Percentiles rank a stretch among this genome's conserved stretches.
Conservation (phyloP, 1,284 basidiomycete species). For the Phaffia rhodozyma region DNA sequence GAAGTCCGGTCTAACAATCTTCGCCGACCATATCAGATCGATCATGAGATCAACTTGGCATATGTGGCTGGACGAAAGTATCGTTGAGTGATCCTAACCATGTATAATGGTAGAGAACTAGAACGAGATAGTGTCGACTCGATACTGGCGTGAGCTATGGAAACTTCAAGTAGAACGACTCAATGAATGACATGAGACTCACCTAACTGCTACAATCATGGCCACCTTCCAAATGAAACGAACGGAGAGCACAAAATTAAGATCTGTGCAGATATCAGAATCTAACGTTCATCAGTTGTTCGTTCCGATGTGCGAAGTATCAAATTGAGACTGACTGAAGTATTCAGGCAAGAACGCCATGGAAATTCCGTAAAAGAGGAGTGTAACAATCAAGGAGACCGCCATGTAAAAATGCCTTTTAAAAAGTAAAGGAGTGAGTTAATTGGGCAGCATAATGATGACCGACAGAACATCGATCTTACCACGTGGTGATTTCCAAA, state of each 20-base stretch:
- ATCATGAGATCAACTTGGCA: constrained; percentile 52
- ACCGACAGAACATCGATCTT: constrained; percentile 23
- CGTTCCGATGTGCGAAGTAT: not conserved
- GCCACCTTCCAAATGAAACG: constrained; percentile 92
- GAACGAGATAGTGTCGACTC: constrained; percentile 10
- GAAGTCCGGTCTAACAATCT: no score
- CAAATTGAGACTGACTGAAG: constrained; percentile 58
- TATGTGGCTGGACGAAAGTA: constrained; percentile 86
- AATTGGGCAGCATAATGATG: not conserved
- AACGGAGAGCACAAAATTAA: constrained; percentile 77
- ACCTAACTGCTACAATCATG: constrained; percentile 76
- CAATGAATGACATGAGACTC: not conserved
- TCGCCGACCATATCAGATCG: no score
- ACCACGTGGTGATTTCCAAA: constrained; percentile 94
- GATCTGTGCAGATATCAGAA: constrained; percentile 44
- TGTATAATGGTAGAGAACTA: constrained; percentile 73
- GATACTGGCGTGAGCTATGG: not conserved
- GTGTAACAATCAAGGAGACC: constrained; percentile 76
- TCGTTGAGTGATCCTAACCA: constrained; percentile 77
- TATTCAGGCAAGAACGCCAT: constrained; percentile 93
- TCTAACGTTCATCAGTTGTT: not conserved
- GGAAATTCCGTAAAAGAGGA: constrained; percentile 78
- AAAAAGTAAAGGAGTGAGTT: constrained; percentile 10
- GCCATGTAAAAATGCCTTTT: constrained; percentile 97
- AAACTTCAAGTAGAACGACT: not conserved